phyloP scores from a whole-genome alignment of 208 protist species.

The Naegleria fowleri region DNA sequence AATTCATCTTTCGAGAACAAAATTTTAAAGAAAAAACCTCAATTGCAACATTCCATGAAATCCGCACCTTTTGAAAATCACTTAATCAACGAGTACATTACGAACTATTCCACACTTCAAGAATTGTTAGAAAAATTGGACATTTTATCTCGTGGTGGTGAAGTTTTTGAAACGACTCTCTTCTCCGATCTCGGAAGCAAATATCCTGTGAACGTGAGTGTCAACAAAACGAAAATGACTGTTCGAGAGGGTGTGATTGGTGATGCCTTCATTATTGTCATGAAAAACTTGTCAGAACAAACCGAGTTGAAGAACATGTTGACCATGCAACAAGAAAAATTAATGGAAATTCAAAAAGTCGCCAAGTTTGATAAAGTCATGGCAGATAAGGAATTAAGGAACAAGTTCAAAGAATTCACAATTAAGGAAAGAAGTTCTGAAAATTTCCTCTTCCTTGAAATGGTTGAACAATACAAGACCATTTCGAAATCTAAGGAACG shows the following conservation, averaged over 20 bases:
- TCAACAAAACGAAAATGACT: background rate
- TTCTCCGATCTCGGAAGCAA: background rate
- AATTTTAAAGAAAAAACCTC: background rate
- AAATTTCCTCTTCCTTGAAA: conserved; percentile 1
- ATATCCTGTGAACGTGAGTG: background rate
- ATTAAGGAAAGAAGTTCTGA: background rate
- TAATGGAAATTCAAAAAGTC: background rate
- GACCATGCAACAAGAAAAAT: background rate
- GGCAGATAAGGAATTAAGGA: background rate
- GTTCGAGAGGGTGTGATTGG: background rate
- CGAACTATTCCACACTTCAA: background rate
- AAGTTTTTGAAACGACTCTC: background rate
- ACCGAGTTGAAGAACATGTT: background rate
- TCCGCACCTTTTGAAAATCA: too few species aligned
- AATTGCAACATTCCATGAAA: too few species aligned
- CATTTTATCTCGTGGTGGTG: background rate
- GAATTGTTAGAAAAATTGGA: background rate
- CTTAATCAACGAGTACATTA: background rate
- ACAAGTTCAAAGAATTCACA: background rate
- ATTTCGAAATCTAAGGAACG: background rate
- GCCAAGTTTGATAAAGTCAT: background rate
- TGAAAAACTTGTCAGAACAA: background rate
- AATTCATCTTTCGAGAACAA: background rate
- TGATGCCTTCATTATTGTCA: background rate
- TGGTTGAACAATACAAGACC: background rate